phyloP scores from a whole-genome alignment of 129 eudicot genomes.

The Helianthus tuberosus region DNA sequence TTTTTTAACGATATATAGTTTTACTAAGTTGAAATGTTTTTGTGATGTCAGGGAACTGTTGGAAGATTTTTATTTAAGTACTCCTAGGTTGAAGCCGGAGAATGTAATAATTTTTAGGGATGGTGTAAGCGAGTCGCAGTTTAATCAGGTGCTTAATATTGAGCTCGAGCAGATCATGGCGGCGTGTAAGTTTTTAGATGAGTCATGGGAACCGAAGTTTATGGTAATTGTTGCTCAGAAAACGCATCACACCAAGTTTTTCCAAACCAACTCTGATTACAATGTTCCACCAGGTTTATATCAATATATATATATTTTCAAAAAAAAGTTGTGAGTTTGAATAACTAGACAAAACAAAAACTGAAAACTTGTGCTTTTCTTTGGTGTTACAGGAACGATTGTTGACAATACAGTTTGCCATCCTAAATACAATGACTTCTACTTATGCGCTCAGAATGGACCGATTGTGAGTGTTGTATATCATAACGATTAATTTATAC shows the following conservation, averaged over 20 bases:
- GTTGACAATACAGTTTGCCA: slow-evolving; percentile 38
- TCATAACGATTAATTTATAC: not conserved
- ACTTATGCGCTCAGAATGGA: slow-evolving; percentile 75
- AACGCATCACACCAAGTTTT: slow-evolving; percentile 81
- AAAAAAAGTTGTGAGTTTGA: not conserved
- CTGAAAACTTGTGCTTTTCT: not conserved
- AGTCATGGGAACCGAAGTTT: slow-evolving; percentile 62
- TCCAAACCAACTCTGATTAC: slow-evolving; percentile 44
- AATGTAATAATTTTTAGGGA: slow-evolving; percentile 73
- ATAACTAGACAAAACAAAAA: not conserved
- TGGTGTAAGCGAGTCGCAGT: slow-evolving; percentile 83
- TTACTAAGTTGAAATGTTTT: not conserved
- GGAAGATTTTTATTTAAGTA: slow-evolving; percentile 46
- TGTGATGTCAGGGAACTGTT: slow-evolving; percentile 52
- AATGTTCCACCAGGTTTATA: slow-evolving; percentile 81
- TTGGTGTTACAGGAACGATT: slow-evolving; percentile 14
- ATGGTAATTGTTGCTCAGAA: slow-evolving; percentile 73
- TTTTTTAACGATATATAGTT: not conserved
- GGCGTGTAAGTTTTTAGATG: slow-evolving; percentile 49
- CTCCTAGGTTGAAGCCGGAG: slow-evolving; percentile 50
- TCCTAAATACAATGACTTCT: slow-evolving; percentile 66
- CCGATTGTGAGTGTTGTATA: slow-evolving; percentile 55
- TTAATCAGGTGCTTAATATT: slow-evolving; percentile 70
- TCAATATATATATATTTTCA: too few relatives aligned
- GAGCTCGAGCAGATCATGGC: slow-evolving; percentile 73